A percentile compares a stretch with the other conserved stretches of the same genome.
phyloP scores from a whole-genome alignment of 495 filamentous ascomycete species.

The Aspergillus wentii region DNA sequence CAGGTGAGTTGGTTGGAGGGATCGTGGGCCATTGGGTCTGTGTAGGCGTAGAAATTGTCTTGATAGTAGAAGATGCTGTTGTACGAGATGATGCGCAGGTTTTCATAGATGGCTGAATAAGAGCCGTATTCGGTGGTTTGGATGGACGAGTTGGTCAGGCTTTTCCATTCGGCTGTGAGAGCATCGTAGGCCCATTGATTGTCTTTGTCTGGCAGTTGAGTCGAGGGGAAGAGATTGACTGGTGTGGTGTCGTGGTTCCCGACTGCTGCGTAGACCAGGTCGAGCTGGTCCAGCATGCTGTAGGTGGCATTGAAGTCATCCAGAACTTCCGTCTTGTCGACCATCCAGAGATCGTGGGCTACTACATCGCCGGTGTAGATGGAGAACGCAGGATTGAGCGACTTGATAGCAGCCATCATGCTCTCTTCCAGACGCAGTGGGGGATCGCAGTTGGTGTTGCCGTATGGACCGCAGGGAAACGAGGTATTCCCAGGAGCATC shows the following conservation, averaged over 20 bases:
- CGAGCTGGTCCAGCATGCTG: slow-evolving; percentile 21
- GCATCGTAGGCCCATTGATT: slow-evolving; percentile 50
- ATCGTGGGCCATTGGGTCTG: slow-evolving; percentile 43
- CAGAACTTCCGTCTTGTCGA: slow-evolving; percentile 31
- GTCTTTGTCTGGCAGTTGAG: slow-evolving; percentile 20
- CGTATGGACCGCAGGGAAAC: slow-evolving; percentile 42
- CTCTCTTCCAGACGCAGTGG: slow-evolving; percentile 46
- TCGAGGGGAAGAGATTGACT: slow-evolving; percentile 44
- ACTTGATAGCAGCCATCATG: slow-evolving; percentile 45
- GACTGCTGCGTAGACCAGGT: slow-evolving; percentile 42
- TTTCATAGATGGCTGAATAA: slow-evolving; percentile 42
- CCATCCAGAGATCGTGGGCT: slow-evolving; percentile 25
- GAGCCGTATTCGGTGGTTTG: slow-evolving; percentile 35
- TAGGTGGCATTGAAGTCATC: slow-evolving; percentile 41
- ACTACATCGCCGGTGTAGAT: slow-evolving; percentile 29
- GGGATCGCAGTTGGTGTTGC: slow-evolving; percentile 47
- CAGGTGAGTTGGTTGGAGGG: slow-evolving; percentile 43
- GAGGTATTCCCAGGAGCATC: slow-evolving; percentile 38
- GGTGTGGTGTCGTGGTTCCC: slow-evolving; percentile 55
- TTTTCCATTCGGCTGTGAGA: slow-evolving; percentile 39
- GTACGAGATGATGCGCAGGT: slow-evolving; percentile 51
- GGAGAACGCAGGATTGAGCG: slow-evolving; percentile 20
- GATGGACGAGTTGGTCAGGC: slow-evolving; percentile 34
- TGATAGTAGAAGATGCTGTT: slow-evolving; percentile 56
- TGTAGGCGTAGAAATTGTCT: slow-evolving; percentile 49